These are phyloP conservation scores for Aspergillus wentii DNA, from an alignment of 495 filamentous ascomycete genomes.

Conservation along the genomic window DNA sequence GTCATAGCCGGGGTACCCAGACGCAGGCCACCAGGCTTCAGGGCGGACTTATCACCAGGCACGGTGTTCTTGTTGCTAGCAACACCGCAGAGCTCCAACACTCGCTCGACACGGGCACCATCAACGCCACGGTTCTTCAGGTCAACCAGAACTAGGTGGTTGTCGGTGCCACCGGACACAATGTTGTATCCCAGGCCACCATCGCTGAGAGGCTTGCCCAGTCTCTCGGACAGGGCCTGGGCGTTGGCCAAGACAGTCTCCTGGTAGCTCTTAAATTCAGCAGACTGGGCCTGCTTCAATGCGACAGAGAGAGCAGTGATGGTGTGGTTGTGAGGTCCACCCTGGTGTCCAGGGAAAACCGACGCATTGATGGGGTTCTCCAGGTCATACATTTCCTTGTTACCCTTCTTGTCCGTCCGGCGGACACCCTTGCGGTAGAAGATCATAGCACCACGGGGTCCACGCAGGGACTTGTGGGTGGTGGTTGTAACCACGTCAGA, in stretches of 20 bases:
- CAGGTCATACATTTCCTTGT: constrained; percentile 80
- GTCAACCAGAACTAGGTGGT: constrained; percentile 94
- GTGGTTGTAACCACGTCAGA: constrained; percentile 98
- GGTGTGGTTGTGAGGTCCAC: constrained; percentile 97
- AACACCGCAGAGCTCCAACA: constrained; percentile 90
- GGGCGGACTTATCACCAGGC: constrained; percentile 86
- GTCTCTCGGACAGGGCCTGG: constrained; percentile 71
- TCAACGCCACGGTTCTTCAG: constrained; percentile 87
- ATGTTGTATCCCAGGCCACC: constrained; percentile 83
- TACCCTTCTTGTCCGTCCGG: constrained; percentile 81
- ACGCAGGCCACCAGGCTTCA: constrained; percentile 86
- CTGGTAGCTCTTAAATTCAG: constrained; percentile 89
- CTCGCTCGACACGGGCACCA: constrained; percentile 88
- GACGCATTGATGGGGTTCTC: constrained; percentile 93
- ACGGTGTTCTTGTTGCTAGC: constrained; percentile 99
- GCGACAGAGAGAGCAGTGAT: constrained; percentile 94
- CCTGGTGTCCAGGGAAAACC: constrained; percentile 98
- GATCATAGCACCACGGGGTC: constrained; percentile 94
- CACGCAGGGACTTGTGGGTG: constrained; percentile 93
- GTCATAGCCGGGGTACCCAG: constrained; percentile 98
- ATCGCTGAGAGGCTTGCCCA: constrained; percentile 67
- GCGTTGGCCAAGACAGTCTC: constrained; percentile 82
- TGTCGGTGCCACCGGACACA: constrained; percentile 91
- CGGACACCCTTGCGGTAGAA: constrained; percentile 93
- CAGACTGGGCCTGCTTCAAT: constrained; percentile 82